These are phyloP conservation scores for Amaranthus hypochondriacus DNA, from an alignment of 148 eudicot genomes.

Conservation along the genomic window DNA sequence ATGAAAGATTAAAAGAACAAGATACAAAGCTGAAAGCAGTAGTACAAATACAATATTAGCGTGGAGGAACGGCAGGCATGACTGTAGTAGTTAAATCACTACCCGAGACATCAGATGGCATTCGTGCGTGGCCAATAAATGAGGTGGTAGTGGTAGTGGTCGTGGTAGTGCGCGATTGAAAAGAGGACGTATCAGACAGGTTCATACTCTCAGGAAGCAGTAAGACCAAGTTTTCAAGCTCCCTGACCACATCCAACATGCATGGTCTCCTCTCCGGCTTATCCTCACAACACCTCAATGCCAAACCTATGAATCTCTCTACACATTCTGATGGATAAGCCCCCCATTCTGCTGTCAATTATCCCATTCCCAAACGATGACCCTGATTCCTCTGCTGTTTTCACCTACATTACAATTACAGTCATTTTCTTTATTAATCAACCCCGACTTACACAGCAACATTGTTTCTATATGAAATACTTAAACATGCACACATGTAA, in stretches of 20 bases:
- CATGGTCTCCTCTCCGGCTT: slow-evolving; percentile 60
- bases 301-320: slow-evolving; percentile 55
- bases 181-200: slow-evolving; percentile 24
- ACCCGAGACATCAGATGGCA: slow-evolving; percentile 43
- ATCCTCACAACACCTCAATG: slow-evolving; percentile 55
- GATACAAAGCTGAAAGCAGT: too few relatives aligned
- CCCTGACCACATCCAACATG: slow-evolving; percentile 78
- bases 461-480: too few relatives aligned
- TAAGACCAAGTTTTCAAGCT: slow-evolving; percentile 49
- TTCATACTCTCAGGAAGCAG: slow-evolving; percentile 45
- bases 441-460: too few relatives aligned
- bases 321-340: slow-evolving; percentile 55
- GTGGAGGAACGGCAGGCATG: slow-evolving; percentile 38
- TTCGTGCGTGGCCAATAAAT: slow-evolving; percentile 16
- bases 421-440: background rate
- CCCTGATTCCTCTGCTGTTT: slow-evolving; percentile 46
- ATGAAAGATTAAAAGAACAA: too few relatives aligned
- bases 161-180: slow-evolving; percentile 9
- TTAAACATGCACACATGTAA: too few relatives aligned
- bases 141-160: slow-evolving; percentile 16
- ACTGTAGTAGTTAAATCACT: slow-evolving; percentile 45
- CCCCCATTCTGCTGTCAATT: slow-evolving; percentile 65
- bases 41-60: slow-evolving; percentile 1
- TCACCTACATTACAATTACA: slow-evolving; percentile 35
- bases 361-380: slow-evolving; percentile 28